Evolutionary conservation across 169 alveolate species (phyloP).

Genomic region (Plasmodium yoelii): DNA sequence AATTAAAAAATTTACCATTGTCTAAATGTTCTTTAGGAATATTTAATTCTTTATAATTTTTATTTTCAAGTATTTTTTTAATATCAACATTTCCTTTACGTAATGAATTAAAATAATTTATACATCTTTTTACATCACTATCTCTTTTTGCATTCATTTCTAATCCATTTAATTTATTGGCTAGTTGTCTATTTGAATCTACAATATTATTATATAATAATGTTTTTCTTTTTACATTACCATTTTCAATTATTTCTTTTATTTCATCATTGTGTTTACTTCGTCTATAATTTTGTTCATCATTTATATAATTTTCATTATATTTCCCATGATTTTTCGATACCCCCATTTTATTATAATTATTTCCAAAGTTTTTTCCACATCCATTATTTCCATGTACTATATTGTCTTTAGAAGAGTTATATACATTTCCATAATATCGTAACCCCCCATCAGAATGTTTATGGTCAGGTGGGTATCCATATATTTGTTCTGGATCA

Average conservation of each 20-base stretch:
- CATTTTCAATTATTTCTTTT: slow-evolving; percentile 36
- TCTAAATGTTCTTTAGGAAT: slow-evolving; percentile 47
- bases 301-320: neutral
- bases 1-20: slow-evolving; percentile 31
- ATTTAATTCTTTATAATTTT: slow-evolving; percentile 35
- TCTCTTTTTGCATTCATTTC: slow-evolving; percentile 27
- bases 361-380: neutral
- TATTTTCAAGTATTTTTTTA: slow-evolving; percentile 38
- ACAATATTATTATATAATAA: slow-evolving; percentile 15
- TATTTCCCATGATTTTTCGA: neutral
- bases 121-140: slow-evolving; percentile 49
- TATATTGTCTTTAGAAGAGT: neutral
- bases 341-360: slow-evolving; percentile 17
- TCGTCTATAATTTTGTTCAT: neutral
- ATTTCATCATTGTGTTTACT: slow-evolving; percentile 23
- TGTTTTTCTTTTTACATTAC: slow-evolving; percentile 64
- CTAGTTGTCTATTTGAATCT: slow-evolving; percentile 11
- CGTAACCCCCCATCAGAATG: slow-evolving; percentile 1
- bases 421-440: neutral
- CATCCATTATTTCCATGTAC: slow-evolving; percentile 5
- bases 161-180: slow-evolving; percentile 1
- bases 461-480: slow-evolving; percentile 1
- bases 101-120: slow-evolving; percentile 48
- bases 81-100: slow-evolving; percentile 23
- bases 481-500: slow-evolving; percentile 4